Evolutionary conservation across 495 filamentous ascomycete genomes (phyloP).

Genomic region (Glarea lozoyensis): DNA sequence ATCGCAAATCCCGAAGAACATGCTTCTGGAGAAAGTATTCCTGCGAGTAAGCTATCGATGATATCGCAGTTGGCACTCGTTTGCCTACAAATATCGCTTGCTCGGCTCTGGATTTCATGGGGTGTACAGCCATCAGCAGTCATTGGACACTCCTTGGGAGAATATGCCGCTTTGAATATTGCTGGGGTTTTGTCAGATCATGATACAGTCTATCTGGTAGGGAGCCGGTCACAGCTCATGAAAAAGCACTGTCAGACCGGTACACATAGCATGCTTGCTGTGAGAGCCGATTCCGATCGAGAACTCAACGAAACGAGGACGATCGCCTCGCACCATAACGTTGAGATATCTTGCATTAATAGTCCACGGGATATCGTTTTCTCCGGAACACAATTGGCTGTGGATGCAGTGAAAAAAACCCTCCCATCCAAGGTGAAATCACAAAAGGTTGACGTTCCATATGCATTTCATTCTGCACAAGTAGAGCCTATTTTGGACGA

Average conservation of each 20-base stretch:
- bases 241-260: slow-evolving; percentile 59
- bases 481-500: slow-evolving; percentile 64
- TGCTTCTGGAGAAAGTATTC: slow-evolving; percentile 48
- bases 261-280: slow-evolving; percentile 62
- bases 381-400: slow-evolving; percentile 38
- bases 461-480: slow-evolving; percentile 75
- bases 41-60: no score
- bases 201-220: slow-evolving; percentile 75
- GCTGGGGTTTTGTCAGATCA: slow-evolving; percentile 70
- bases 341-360: slow-evolving; percentile 53
- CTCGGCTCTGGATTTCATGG: slow-evolving; percentile 69
- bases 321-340: slow-evolving; percentile 21
- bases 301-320: slow-evolving; percentile 31
- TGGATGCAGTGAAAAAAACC: slow-evolving; percentile 48
- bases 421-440: slow-evolving; percentile 51
- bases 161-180: slow-evolving; percentile 78
- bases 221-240: slow-evolving; percentile 65
- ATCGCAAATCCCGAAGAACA: slow-evolving; percentile 50
- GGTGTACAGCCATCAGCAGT: slow-evolving; percentile 68
- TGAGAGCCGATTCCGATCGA: no score
- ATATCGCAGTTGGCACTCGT: slow-evolving; percentile 69
- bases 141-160: slow-evolving; percentile 77
- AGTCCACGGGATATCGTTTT: slow-evolving; percentile 50
- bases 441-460: slow-evolving; percentile 61
- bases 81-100: slow-evolving; percentile 76